Base-by-base conservation (phyloP, 441 rosid species). In the Euphorbia corollata region DNA sequence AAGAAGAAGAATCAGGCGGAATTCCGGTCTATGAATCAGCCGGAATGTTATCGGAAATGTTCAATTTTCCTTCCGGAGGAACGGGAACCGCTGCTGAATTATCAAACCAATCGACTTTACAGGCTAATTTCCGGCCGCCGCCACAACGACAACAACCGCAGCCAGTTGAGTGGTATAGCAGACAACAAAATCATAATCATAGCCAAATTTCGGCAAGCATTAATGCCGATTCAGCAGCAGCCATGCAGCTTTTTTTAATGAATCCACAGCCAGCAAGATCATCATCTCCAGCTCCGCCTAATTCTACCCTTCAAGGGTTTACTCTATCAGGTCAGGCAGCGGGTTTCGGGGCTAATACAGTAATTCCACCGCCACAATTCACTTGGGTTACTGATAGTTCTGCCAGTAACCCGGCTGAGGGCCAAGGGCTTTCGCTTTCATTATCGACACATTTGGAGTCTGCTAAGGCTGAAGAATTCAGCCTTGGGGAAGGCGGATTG, bases 41-140 rank as follows among this genome's bases (percentile, higher is more conserved):
- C 62, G 97, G 97, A 24, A 89, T 93, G 89, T 73, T 89, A 75
- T 91, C 97, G 3, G 99, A 93, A 73, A 93, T 89, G 99, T 87
- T 93, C 78, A 87, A 81, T 80, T 89, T 87, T 62, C 80, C 92
- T 50, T 51, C 83, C 5, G 83, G 84, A 6, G 85, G 79, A 5
- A 73, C 73, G 10, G 54, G 61, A 20, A 64, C 82, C 10, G 76
- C 84, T 16, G 64, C 81, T 9, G 85, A 82, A 75, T 78, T 83
- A 65, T 71, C 82, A 19, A 81, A 80, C 63, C 98, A 84, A 68
- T 78, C 81, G 68, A 78, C 81, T 15, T 67, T 81, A 56, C 83
- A 71, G 67, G 70, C 83, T 18, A 81, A 75, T 76, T 80, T 75
- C 69, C 75, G 83, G 73, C 45, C 71, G 6, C 50, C 64, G 32